These are phyloP conservation scores for Lantana camara DNA, from an alignment of 257 asterid species.

Conservation along the genomic window DNA sequence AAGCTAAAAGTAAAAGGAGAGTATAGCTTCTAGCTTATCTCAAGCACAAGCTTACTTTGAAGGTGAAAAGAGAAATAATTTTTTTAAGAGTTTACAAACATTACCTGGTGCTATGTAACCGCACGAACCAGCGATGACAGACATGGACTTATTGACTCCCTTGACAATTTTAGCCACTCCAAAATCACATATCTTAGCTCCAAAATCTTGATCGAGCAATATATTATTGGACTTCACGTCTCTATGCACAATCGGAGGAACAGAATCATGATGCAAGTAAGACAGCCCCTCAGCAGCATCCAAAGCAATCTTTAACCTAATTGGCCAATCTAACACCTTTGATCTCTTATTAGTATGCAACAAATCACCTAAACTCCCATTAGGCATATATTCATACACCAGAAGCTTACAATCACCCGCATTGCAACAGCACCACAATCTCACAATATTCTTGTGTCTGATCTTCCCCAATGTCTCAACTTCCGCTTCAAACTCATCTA, in stretches of 20 bases:
- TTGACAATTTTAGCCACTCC: conserved; percentile 75
- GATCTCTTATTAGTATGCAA: conserved; percentile 49
- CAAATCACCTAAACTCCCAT: conserved; percentile 87
- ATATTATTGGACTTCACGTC: conserved; percentile 84
- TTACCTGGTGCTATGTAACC: conserved; percentile 98
- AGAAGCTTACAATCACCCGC: conserved; percentile 56
- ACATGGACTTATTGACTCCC: conserved; percentile 50
- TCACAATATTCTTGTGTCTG: conserved; percentile 82
- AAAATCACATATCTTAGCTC: conserved; percentile 81
- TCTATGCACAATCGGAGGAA: conserved; percentile 84
- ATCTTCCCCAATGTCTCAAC: conserved; percentile 78
- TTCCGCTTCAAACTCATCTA: conserved; percentile 60
- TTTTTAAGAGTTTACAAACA: no score
- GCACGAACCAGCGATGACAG: conserved; percentile 77
- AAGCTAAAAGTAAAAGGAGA: no score
- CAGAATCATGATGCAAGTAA: conserved; percentile 85
- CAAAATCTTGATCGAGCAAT: conserved; percentile 55
- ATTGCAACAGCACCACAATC: conserved; percentile 74
- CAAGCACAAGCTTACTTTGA: no score
- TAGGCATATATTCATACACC: conserved; percentile 83
- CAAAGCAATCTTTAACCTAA: conserved; percentile 63
- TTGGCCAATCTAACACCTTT: conserved; percentile 58
- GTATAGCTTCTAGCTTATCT: no score
- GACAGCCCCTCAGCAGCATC: conserved; percentile 91
- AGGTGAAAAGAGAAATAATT: no score